Evolutionary conservation across 2,329 filamentous ascomycete genomes (phyloP), one percentile per base, ranked within the genome.

Genomic region (Fusarium buharicum): DNA sequence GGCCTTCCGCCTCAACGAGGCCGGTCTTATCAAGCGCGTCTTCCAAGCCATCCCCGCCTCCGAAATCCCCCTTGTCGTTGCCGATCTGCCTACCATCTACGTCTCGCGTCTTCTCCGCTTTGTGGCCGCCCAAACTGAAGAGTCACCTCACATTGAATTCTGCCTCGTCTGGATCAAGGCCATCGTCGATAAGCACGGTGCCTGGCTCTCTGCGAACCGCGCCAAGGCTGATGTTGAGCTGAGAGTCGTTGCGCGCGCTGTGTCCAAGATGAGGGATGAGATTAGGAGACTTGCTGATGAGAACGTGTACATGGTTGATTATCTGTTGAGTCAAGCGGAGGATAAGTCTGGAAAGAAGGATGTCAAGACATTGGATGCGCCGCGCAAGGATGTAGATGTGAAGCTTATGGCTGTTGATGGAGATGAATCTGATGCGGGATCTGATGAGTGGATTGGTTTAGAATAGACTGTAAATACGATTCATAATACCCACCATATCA

Each of bases 1-100:
- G 95, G 90, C 93, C 2, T 99, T 99, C 83, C 90, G 96, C 6
- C 87, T 99, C 55, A 97, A 97, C 77, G 92, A 96, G 75, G 84
- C 87, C 5, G 86, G 88, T 18, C 82, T 99, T 41, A 87, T 97
- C 60, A 90, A 90, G 68, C 87, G 88, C 50, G 91, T 97, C 16
- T 98, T 97, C 78, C 90, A 96, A 76, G 85, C 86, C 3, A 89
- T 94, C 20, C 93, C 95, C 1, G 82, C 89, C 37, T 76, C 81
- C 3, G 90, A 94, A 65, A 90, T 98, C 41, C 73, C 85, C 1
- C 85, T 96, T 9, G 88, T 96, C 1, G 91, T 96, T 20, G 87
- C 86, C 48, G 86, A 90, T 28, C 79, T 97, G 33, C 95, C 95
- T 1, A 84, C 85, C 1, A 90, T 97, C 24, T 99, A 99, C 75